Conservation (phyloP, 2,329 filamentous ascomycete species). For the Hypomyces rosellus region DNA sequence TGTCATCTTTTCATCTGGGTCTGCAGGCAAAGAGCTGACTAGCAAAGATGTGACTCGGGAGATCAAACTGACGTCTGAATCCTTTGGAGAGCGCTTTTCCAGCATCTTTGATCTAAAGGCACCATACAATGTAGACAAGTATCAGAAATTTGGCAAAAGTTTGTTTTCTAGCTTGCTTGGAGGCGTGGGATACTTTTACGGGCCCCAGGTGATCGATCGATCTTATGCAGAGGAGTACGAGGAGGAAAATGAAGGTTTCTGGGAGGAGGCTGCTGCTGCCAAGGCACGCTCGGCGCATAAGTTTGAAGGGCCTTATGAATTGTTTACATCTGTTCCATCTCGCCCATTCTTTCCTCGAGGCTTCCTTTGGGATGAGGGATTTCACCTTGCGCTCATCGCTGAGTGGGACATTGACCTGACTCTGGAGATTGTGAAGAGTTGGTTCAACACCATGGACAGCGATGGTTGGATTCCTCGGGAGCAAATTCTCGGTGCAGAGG, state of each 20-base stretch:
- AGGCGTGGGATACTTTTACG: constrained; percentile 92
- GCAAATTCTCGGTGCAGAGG: constrained; percentile 87
- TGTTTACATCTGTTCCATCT: constrained; percentile 88
- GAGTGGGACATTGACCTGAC: constrained; percentile 93
- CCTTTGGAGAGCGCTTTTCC: constrained; percentile 70
- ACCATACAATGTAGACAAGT: constrained; percentile 69
- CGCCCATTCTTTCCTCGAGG: constrained; percentile 93
- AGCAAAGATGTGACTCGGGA: constrained; percentile 62
- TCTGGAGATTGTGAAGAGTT: constrained; percentile 83
- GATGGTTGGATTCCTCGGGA: constrained; percentile 97
- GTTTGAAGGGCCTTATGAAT: constrained; percentile 74
- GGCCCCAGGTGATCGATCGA: constrained; percentile 79
- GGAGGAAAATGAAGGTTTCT: constrained; percentile 91
- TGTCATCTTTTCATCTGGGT: constrained; percentile 78
- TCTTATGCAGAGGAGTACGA: constrained; percentile 91
- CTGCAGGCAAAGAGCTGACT: constrained; percentile 49
- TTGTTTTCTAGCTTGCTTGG: constrained; percentile 93
- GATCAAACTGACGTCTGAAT: constrained; percentile 58
- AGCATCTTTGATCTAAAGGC: constrained; percentile 59
- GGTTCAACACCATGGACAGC: constrained; percentile 93
- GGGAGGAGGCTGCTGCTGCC: constrained; percentile 83
- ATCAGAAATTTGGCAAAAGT: constrained; percentile 73
- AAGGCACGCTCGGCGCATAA: constrained; percentile 61
- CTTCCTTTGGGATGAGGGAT: constrained; percentile 97
- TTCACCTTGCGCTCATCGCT: constrained; percentile 82